These are phyloP conservation scores for Pyrenophora graminea DNA, from an alignment of 2,329 filamentous ascomycete genomes.

Conservation along the genomic window DNA sequence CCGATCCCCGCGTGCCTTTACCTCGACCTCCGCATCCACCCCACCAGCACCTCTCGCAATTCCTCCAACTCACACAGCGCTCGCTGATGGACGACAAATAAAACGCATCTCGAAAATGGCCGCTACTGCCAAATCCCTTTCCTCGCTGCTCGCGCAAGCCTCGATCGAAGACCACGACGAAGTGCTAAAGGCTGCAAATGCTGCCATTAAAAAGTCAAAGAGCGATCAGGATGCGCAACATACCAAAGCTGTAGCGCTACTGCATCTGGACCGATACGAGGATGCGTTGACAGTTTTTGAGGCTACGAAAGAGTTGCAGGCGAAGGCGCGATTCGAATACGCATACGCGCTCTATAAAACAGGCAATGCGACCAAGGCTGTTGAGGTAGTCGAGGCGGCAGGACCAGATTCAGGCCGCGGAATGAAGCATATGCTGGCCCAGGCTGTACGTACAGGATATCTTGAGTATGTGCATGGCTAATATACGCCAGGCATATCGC, in stretches of 20 bases:
- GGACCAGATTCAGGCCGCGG: slow-evolving; percentile 50
- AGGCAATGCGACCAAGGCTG: slow-evolving; percentile 69
- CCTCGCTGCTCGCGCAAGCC: slow-evolving; percentile 60
- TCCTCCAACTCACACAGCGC: slow-evolving; percentile 1
- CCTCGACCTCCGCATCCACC: slow-evolving; percentile 28
- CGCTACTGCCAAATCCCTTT: slow-evolving; percentile 52
- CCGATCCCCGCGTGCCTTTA: slow-evolving; percentile 33
- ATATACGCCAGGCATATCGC: slow-evolving; percentile 63
- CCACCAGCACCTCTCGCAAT: slow-evolving; percentile 16
- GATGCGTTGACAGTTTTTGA: slow-evolving; percentile 73
- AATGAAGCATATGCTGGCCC: slow-evolving; percentile 63
- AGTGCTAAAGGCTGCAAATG: slow-evolving; percentile 67
- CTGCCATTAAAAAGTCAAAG: slow-evolving; percentile 62
- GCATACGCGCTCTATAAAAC: slow-evolving; percentile 85
- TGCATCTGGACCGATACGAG: slow-evolving; percentile 81
- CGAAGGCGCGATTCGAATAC: slow-evolving; percentile 68
- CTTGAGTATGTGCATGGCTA: slow-evolving; percentile 13
- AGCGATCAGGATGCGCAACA: slow-evolving; percentile 65
- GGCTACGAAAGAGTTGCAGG: slow-evolving; percentile 63
- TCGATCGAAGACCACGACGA: slow-evolving; percentile 73
- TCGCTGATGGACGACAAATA: slow-evolving; percentile 32
- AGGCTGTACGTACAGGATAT: slow-evolving; percentile 55
- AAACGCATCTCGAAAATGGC: slow-evolving; percentile 40
- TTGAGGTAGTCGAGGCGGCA: slow-evolving; percentile 53
- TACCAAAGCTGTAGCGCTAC: slow-evolving; percentile 72